A percentile compares a stretch with the other conserved stretches of the same genome.
Evolutionary conservation across 768 basidiomycete species (phyloP).

Genomic region (Leccinum longicurvipes): DNA sequence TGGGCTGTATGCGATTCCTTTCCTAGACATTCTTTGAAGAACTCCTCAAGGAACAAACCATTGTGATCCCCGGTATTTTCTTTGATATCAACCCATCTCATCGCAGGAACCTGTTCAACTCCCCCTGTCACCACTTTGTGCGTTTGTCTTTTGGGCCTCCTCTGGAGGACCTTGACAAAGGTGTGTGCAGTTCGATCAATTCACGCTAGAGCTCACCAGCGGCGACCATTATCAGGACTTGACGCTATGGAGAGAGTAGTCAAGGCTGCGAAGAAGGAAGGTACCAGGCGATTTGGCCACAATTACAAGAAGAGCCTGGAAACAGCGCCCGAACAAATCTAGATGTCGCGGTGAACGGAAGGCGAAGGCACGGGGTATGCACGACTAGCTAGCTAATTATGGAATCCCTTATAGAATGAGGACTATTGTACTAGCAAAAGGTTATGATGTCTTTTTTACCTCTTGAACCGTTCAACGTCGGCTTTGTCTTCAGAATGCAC

Average conservation of each 20-base stretch:
- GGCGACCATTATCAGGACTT: constrained; percentile 45
- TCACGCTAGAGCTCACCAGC: background rate
- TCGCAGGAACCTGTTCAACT: constrained; percentile 84
- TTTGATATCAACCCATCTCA: constrained; percentile 79
- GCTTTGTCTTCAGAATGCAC: constrained; percentile 83
- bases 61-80: constrained; percentile 89
- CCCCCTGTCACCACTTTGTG: constrained; percentile 88
- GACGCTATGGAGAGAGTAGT: constrained; percentile 84
- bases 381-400: background rate
- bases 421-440: background rate
- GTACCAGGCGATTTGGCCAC: constrained; percentile 63
- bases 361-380: background rate
- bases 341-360: background rate
- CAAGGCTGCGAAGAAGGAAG: constrained; percentile 61
- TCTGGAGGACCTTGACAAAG: constrained; percentile 73
- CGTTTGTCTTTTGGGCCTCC: constrained; percentile 86
- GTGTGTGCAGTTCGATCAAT: constrained; percentile 31
- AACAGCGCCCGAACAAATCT: constrained; percentile 25
- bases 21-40: constrained; percentile 89
- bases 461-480: constrained; percentile 81
- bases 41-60: constrained; percentile 84
- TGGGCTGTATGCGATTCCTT: background rate
- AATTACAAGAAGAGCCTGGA: constrained; percentile 63
- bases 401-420: background rate
- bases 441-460: constrained; percentile 5